These are phyloP conservation scores for Suillus weaverae DNA, from an alignment of 768 basidiomycete genomes.

Conservation along the genomic window DNA sequence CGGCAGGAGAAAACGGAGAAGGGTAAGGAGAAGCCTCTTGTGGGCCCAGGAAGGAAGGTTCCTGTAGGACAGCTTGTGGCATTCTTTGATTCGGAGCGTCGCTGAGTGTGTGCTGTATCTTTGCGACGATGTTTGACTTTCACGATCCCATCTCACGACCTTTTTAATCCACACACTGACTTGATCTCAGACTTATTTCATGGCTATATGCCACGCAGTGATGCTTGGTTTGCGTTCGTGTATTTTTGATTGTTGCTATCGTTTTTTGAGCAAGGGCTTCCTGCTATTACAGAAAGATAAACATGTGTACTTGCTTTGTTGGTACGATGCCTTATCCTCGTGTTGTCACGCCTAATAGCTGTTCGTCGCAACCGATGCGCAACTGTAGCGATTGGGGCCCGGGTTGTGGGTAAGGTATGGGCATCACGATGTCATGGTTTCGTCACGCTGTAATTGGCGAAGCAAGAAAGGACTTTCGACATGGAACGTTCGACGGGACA, in stretches of 20 bases:
- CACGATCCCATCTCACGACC: not conserved
- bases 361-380: not conserved
- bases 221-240: constrained; percentile 4
- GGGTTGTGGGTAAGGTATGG: not conserved
- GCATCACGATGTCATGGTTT: not conserved
- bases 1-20: constrained; percentile 55
- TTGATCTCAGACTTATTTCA: constrained; percentile 7
- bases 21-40: constrained; percentile 38
- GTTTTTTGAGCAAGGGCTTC: not conserved
- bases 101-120: constrained; percentile 1
- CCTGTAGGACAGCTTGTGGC: constrained; percentile 78
- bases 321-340: not conserved
- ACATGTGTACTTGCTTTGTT: not conserved
- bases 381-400: no score
- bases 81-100: constrained; percentile 63
- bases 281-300: no score
- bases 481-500: not conserved
- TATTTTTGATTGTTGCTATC: constrained; percentile 8
- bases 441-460: not conserved
- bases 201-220: constrained; percentile 1
- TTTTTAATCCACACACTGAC: constrained; percentile 1
- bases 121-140: not conserved
- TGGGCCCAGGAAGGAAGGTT: constrained; percentile 53
- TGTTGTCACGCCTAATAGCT: not conserved
- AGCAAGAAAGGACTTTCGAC: not conserved